phyloP scores from a whole-genome alignment of 352 stramenopile genomes.

The Globisporangium parvum region DNA sequence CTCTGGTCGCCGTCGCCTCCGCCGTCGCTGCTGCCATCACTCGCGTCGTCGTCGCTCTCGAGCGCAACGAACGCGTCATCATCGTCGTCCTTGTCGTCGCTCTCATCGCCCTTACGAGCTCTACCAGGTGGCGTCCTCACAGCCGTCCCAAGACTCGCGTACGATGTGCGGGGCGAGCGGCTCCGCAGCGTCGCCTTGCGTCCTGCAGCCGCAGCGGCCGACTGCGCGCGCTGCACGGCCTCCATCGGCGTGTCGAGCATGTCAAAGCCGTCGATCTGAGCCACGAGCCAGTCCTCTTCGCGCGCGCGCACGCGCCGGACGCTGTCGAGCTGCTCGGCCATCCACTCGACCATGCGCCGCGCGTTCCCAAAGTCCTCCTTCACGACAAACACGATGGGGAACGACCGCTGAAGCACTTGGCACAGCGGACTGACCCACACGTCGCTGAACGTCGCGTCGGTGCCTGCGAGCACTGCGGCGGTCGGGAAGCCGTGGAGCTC shows the following conservation, averaged over 20 bases:
- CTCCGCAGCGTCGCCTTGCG: neutral
- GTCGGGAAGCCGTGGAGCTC: conserved; percentile 47
- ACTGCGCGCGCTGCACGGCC: neutral
- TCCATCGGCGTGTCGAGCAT: conserved; percentile 10
- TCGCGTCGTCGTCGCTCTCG: neutral
- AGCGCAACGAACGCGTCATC: conserved; percentile 13
- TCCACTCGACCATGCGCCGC: conserved; percentile 59
- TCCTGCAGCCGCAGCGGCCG: neutral
- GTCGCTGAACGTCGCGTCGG: conserved; percentile 66
- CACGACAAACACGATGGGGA: conserved; percentile 56
- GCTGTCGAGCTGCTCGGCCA: conserved; percentile 44
- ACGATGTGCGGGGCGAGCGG: neutral
- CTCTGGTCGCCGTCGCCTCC: neutral
- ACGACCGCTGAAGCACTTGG: conserved; percentile 62
- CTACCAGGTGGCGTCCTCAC: neutral
- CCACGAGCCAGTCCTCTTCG: conserved; percentile 54
- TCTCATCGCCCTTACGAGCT: neutral
- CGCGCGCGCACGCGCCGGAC: conserved; percentile 22
- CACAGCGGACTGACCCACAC: conserved; percentile 68
- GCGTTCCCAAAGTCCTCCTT: conserved; percentile 46
- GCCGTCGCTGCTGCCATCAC: neutral
- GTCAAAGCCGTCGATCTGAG: conserved; percentile 44
- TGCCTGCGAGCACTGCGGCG: conserved; percentile 58
- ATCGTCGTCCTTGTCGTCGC: neutral
- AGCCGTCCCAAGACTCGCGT: neutral